These are phyloP conservation scores for Pyrrhoderma noxium DNA, from an alignment of 1,284 basidiomycete genomes.

Conservation along the genomic window DNA sequence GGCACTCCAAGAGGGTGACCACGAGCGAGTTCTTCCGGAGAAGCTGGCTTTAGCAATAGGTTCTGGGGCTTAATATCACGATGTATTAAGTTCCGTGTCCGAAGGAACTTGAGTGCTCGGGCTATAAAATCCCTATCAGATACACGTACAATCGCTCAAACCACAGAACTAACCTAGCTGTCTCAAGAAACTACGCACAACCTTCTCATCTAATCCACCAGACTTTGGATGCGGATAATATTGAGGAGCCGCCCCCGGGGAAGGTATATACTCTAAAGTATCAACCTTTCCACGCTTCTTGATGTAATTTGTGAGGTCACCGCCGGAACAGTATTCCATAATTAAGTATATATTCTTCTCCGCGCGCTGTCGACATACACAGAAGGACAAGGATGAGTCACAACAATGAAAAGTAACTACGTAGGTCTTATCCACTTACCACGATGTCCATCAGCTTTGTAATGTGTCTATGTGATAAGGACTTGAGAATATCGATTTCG, in stretches of 20 bases:
- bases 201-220: conserved; percentile 87
- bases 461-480: conserved; percentile 88
- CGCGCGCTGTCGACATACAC: conserved; percentile 73
- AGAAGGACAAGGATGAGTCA: conserved; percentile 1
- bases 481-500: conserved; percentile 96
- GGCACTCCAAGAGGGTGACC: conserved; percentile 91
- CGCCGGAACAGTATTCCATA: conserved; percentile 96
- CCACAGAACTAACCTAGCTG: conserved; percentile 68
- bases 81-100: conserved; percentile 87
- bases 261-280: conserved; percentile 72
- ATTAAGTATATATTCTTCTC: conserved; percentile 94
- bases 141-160: conserved; percentile 3
- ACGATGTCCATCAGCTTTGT: conserved; percentile 92
- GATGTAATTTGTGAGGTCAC: conserved; percentile 94
- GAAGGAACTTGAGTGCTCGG: conserved; percentile 87
- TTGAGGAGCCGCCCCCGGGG: conserved; percentile 57
- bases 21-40: conserved; percentile 67
- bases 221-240: conserved; percentile 88
- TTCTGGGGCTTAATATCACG: conserved; percentile 99
- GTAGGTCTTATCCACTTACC: conserved; percentile 34
- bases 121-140: conserved; percentile 37
- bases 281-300: conserved; percentile 87
- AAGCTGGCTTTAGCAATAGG: conserved; percentile 80
- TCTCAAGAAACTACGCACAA: conserved; percentile 87
- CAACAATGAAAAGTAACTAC: conserved; percentile 3